Base-by-base conservation (phyloP, 192 early-diverging fungal species). In the Coemansia sp. region DNA sequence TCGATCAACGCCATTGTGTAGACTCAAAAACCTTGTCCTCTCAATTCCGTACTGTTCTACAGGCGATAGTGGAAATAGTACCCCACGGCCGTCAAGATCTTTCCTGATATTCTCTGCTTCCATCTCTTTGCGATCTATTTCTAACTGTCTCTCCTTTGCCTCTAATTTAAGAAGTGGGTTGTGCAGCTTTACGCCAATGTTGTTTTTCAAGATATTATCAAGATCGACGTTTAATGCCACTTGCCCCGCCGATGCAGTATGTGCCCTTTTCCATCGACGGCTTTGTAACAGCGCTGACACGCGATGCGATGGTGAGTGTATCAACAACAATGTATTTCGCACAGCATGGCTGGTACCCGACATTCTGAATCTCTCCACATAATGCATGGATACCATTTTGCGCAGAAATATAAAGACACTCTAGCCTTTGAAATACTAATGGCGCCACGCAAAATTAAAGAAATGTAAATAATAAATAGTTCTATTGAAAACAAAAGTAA, bases 91-190 rank as follows among this genome's bases (percentile, higher is more conserved):
- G 21, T 63, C 63, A 5, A 72, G 19, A 40, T 41, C 57, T 5
- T 37, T n/a, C 2, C 56, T 57, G 32, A 67, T 38, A 9, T 38
- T 18, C 19, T 67, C 54, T 1, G 38, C 61, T 15, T 56, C 37
- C 18, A 42, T 41, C 42, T 47, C 45, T 15, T 65, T 54, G 13
- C 32, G 40, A 23, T 15, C 2, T 13, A n/a, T 32, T 3, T n/a
- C 19, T 41, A 16, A 39, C 8, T 45, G 12, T 4, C 50, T 63
- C 11, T 48, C 54, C 4, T 45, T n/a, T 1, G 6, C 4, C 58
- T 68, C 69, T 38, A 64, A 23, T 11, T 49, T 53, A 16, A 71
- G 18, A 13, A 82, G 48, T 4, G 80, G 80, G 32, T 82, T 82
- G 69, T 82, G 80, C 21, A 82, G 39, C 1, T 12, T 9, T 4